Percentiles rank a stretch among this genome's conserved stretches.
phyloP scores from a whole-genome alignment of 2,329 filamentous ascomycete species.

The Didymella segeticola region DNA sequence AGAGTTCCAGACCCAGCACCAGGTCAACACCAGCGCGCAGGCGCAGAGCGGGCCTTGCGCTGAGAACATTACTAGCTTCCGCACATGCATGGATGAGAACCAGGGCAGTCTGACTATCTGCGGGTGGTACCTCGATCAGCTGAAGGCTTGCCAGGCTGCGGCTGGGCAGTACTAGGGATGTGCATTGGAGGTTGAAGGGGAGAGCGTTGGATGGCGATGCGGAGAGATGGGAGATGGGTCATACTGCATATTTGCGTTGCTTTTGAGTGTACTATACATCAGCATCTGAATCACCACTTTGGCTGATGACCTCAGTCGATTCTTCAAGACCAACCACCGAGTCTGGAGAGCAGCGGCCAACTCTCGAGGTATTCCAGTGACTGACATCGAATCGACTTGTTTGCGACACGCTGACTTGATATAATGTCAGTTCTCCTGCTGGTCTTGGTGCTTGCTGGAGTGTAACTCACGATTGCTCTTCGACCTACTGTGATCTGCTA shows the following conservation, averaged over 20 bases:
- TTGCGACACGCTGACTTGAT: no score
- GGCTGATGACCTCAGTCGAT: background rate
- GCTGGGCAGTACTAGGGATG: slow-evolving; percentile 56
- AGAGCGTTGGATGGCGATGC: no score
- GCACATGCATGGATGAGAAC: slow-evolving; percentile 96
- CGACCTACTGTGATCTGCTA: no score
- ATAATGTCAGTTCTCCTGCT: no score
- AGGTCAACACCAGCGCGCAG: slow-evolving; percentile 49
- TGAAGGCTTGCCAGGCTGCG: slow-evolving; percentile 63
- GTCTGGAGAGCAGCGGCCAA: background rate
- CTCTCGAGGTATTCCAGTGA: no score
- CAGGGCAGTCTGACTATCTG: slow-evolving; percentile 93
- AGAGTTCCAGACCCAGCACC: slow-evolving; percentile 35
- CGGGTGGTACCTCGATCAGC: slow-evolving; percentile 97
- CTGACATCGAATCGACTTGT: no score
- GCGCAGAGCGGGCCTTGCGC: slow-evolving; percentile 63
- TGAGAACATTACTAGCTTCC: slow-evolving; percentile 82
- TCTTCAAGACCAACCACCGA: background rate
- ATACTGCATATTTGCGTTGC: background rate
- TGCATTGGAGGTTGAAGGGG: background rate
- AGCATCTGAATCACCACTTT: slow-evolving; percentile 21
- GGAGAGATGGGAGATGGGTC: no score
- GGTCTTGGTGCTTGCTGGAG: no score
- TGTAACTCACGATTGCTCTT: no score
- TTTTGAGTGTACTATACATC: slow-evolving; percentile 14